Evolutionary conservation across 2,329 filamentous ascomycete species (phyloP), one percentile per base, ranked within the genome.

Genomic region (Aspergillus carbonarius): DNA sequence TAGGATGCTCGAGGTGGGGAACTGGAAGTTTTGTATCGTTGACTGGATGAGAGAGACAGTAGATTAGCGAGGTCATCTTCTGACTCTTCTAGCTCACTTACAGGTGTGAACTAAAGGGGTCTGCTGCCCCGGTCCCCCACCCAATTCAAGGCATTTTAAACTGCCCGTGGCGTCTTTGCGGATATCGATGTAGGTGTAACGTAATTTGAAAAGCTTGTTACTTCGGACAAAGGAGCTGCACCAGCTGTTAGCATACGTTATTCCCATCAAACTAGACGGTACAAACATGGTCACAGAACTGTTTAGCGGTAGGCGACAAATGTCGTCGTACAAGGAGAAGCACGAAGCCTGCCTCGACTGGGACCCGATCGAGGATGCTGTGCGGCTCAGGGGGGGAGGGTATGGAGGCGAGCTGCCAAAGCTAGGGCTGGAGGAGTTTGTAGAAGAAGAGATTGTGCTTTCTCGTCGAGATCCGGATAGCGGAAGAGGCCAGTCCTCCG

Each of bases 1-100:
- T 76, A 1, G 76, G 76, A 55, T 78, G 74, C 60, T 78, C 76
- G 42, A 78, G 65, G 56, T 78, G 76, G 13, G 76, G 76, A 23
- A 78, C 72, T 6, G 76, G 76, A 7, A 74, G 61, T 63, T 70
- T 73, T 2, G 70, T 73, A 34, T 71, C 71, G 6, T 72, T 67
- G 57, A 78, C 75, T 76, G 58, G 37, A 12, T 15, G 35, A 18
- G 12, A 58, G 54, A 15, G 59, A 20, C 20, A 48, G 9, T 9
- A 2, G 15, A 44, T 47, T 20, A 48, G 53, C n/a, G 37, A 39
- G 15, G 30, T 46, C 27, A 20, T 9, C 12, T 3, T 1, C n/a
- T 35, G 9, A 10, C 15, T 1, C 17, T 13, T 30, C 4, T n/a
- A 12, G 35, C 20, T 10, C 7, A 72, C 73, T 63, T 58, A 77